Base-by-base conservation (phyloP, 1,284 basidiomycete species). In the Tilletia indica region DNA sequence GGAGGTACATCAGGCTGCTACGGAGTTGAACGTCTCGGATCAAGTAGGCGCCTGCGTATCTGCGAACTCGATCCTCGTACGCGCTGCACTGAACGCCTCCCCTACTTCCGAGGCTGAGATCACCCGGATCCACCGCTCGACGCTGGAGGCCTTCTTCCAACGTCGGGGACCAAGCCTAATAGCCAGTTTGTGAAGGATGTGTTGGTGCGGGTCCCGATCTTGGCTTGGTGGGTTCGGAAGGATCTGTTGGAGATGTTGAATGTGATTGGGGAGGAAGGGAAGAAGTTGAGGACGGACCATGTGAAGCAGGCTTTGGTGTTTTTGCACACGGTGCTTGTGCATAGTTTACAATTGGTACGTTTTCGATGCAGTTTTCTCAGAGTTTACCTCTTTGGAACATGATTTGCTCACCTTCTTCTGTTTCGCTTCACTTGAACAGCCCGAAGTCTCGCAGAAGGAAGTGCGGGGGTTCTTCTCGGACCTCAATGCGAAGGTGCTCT, bases 111-210 rank as follows among this genome's bases (percentile, higher is more conserved):
- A 63, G 63, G 74, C 63, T n/a, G 85, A 8, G 86, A 74, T 91
- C 6, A 75, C 89, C 1, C 83, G 86, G 34, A 85, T 87, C 8
- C 96, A 97, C 83, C 87, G 87, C 58, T 86, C 86, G 72, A 93
- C 93, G 0, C 85, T 96, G 31, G 80, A 86, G 19, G 93, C 95
- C 85, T 97, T 93, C 82, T 86, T 92, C 71, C 89, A 89, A 9
- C 89, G 92, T 72, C 97, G 96, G 85, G 89, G 58, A 94, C 92
- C 4, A 87, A 89, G 47, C 87, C 97, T 64, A 91, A 91, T 77
- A 85, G 89, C 1, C 85, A 86, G 49, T 94, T 97, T 86, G 89
- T 98, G 85, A 87, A 89, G 70, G 92, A 94, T 69, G 92, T 92
- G 78, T 87, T 92, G 71, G 88, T 88, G 39, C 89, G 92, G 51